Evolutionary conservation across 192 early-diverging fungal species (phyloP).

Genomic region (Backusella psychrophila): DNA sequence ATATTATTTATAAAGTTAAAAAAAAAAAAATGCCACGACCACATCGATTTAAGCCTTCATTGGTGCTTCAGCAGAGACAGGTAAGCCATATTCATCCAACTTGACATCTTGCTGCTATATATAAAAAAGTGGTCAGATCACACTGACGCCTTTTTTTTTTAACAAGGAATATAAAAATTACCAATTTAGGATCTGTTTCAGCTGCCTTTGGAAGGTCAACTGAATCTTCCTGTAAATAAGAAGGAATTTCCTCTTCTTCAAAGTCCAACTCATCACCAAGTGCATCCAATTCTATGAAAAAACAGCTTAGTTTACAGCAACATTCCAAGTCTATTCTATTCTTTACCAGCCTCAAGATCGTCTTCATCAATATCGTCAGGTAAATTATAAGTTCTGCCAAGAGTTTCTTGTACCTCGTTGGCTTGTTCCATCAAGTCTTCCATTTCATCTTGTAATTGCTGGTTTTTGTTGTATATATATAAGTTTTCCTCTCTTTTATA

Average conservation of each 20-base stretch:
- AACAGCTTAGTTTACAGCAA: not conserved
- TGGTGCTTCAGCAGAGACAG: conserved; percentile 41
- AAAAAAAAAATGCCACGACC: not conserved
- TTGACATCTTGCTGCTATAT: conserved; percentile 27
- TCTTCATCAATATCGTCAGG: conserved; percentile 96
- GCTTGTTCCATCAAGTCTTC: conserved; percentile 96
- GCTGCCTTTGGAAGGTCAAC: conserved; percentile 47
- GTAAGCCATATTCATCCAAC: conserved; percentile 54
- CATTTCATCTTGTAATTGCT: conserved; percentile 98
- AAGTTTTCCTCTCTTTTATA: not conserved
- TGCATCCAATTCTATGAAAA: conserved; percentile 84
- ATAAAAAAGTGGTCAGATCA: not conserved
- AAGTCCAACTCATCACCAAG: conserved; percentile 87
- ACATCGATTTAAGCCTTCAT: conserved; percentile 42
- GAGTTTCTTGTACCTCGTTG: conserved; percentile 95
- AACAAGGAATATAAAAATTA: conserved; percentile 19
- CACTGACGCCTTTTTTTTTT: not conserved
- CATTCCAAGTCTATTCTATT: not conserved
- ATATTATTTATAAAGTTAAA: not conserved
- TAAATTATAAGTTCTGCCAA: conserved; percentile 88
- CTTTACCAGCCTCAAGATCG: conserved; percentile 90
- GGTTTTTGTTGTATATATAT: not conserved
- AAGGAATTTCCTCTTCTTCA: conserved; percentile 79
- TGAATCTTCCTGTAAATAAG: conserved; percentile 77
- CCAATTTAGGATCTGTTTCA: conserved; percentile 48